Percentiles rank a stretch among this genome's conserved stretches.
Evolutionary conservation across 495 filamentous ascomycete species (phyloP).

Genomic region (Neurospora sp.): DNA sequence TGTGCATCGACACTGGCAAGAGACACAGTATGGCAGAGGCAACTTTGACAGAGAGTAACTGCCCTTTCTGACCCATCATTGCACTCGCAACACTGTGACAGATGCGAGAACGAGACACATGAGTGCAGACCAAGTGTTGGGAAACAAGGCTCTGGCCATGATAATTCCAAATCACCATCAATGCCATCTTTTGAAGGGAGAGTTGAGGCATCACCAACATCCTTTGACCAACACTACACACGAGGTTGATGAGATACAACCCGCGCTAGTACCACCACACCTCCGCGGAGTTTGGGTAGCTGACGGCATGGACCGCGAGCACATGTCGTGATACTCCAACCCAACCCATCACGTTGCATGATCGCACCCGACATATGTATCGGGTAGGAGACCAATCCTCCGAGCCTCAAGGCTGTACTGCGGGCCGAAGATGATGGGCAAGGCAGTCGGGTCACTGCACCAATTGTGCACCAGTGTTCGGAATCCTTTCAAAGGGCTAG

Average conservation of each 20-base stretch:
- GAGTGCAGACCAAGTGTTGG: background rate
- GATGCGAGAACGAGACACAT: background rate
- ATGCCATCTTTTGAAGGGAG: background rate
- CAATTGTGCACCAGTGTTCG: background rate
- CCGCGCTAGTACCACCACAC: background rate
- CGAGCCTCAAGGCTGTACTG: background rate
- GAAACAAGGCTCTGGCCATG: background rate
- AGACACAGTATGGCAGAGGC: background rate
- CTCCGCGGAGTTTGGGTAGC: background rate
- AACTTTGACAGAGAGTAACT: background rate
- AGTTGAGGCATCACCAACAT: background rate
- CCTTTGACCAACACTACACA: background rate
- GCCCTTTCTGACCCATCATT: background rate
- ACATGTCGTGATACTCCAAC: background rate
- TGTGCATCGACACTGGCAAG: background rate
- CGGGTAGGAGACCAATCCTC: background rate
- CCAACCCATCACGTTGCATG: background rate
- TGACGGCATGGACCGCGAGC: background rate
- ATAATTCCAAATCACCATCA: background rate
- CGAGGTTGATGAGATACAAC: background rate
- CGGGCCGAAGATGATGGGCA: background rate
- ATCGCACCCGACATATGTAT: background rate
- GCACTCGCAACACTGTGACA: background rate
- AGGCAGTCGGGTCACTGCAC: background rate
- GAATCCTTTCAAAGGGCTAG: background rate